Evolutionary conservation across 768 basidiomycete species (phyloP).

Genomic region (Trametes cubensis): DNA sequence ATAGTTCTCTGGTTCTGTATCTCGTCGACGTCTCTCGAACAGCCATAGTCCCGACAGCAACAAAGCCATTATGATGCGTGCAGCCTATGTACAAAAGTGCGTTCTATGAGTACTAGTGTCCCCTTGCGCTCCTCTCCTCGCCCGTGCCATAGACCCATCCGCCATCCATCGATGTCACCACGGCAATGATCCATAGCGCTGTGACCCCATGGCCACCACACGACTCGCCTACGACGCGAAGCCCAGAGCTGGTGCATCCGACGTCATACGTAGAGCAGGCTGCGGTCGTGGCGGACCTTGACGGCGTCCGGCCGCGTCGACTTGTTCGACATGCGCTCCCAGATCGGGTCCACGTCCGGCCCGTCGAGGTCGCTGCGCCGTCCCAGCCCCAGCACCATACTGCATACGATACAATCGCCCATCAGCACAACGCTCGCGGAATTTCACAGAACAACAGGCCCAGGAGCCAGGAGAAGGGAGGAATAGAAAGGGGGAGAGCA

Average conservation of each 20-base stretch:
- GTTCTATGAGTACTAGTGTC: constrained; percentile 9
- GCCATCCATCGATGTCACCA: neutral
- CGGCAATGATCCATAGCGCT: no score
- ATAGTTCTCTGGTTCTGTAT: no score
- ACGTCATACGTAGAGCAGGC: constrained; percentile 19
- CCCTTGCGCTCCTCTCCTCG: neutral
- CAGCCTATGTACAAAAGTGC: constrained; percentile 17
- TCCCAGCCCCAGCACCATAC: constrained; percentile 99
- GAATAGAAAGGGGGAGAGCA: neutral
- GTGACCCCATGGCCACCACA: no score
- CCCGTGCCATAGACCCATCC: neutral
- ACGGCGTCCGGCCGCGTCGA: constrained; percentile 62
- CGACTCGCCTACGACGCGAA: no score
- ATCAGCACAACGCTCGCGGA: neutral
- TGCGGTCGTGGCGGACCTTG: constrained; percentile 62
- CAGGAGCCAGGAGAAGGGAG: neutral
- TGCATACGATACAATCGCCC: constrained; percentile 35
- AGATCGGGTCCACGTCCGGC: constrained; percentile 96
- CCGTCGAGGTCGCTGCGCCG: constrained; percentile 95
- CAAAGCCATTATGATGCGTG: constrained; percentile 9
- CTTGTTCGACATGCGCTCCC: constrained; percentile 82
- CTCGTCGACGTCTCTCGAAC: no score
- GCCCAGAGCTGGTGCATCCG: neutral
- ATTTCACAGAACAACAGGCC: no score
- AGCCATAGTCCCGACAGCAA: neutral